Conservation (phyloP, 2,329 filamentous ascomycete species). For the Sclerotinia borealis region DNA sequence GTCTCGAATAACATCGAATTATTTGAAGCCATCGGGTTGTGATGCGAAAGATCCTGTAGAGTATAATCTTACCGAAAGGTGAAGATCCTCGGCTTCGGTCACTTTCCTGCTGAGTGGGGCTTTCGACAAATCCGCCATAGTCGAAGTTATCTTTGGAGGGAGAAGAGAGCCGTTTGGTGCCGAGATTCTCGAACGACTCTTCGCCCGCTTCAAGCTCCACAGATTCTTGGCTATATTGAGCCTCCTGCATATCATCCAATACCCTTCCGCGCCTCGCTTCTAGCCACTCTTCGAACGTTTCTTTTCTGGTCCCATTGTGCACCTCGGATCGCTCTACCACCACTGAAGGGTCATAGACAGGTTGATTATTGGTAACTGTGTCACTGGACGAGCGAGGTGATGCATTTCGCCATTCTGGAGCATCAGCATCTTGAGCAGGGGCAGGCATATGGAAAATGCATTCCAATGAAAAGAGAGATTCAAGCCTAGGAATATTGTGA, state of each 20-base stretch:
- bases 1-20: background rate
- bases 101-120: constrained; percentile 9
- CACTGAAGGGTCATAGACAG: background rate
- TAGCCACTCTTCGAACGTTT: constrained; percentile 1
- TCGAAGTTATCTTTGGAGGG: constrained; percentile 27
- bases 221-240: constrained; percentile 5
- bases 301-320: background rate
- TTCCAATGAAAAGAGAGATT: background rate
- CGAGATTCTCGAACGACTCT: constrained; percentile 1
- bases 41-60: background rate
- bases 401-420: background rate
- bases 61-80: constrained; percentile 17
- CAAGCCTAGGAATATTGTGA: background rate
- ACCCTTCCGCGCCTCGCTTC: background rate
- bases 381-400: background rate
- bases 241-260: background rate
- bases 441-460: background rate
- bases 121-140: constrained; percentile 29
- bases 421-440: background rate
- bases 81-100: constrained; percentile 16
- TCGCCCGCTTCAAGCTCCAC: background rate
- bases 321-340: background rate
- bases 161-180: constrained; percentile 8
- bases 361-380: background rate
- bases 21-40: background rate